Evolutionary conservation across 2,329 filamentous ascomycete genomes (phyloP).

Genomic region (Alternaria metachromatica): DNA sequence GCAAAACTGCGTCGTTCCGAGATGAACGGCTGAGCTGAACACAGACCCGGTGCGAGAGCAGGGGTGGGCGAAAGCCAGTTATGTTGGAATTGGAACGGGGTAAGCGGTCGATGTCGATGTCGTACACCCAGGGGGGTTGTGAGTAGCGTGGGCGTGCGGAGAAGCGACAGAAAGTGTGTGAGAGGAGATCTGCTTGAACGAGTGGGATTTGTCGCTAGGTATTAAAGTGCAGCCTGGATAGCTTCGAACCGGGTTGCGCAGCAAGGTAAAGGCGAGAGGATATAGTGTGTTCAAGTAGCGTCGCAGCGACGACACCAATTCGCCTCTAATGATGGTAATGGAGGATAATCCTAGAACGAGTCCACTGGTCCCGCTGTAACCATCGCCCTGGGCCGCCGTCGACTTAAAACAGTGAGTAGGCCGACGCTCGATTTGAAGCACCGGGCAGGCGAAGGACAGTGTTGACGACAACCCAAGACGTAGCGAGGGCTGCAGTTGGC

Average conservation of each 20-base stretch:
- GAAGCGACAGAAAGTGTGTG: conserved; percentile 26
- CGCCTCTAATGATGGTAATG: conserved; percentile 35
- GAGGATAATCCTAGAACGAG: conserved; percentile 39
- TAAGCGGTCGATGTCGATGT: conserved; percentile 20
- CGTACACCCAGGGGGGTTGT: conserved; percentile 25
- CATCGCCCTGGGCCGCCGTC: conserved; percentile 37
- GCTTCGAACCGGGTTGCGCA: conserved; percentile 34
- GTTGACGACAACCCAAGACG: conserved; percentile 33
- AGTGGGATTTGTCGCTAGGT: conserved; percentile 43
- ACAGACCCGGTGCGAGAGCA: conserved; percentile 21
- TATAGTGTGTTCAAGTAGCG: conserved; percentile 44
- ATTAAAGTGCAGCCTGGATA: conserved; percentile 33
- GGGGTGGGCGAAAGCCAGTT: conserved; percentile 16
- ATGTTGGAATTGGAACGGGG: conserved; percentile 15
- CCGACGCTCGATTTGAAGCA: conserved; percentile 37
- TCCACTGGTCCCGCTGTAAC: conserved; percentile 31
- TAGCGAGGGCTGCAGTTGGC: conserved; percentile 36
- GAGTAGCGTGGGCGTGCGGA: conserved; percentile 31
- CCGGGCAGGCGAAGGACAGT: conserved; percentile 36
- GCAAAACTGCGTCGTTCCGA: conserved; percentile 31
- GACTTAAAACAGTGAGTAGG: conserved; percentile 41
- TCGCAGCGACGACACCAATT: conserved; percentile 37
- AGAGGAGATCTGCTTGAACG: conserved; percentile 43
- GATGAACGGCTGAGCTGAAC: conserved; percentile 27
- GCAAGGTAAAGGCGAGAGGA: conserved; percentile 39